Conservation (phyloP, 257 asterid species). For the Nemophila menziesii region DNA sequence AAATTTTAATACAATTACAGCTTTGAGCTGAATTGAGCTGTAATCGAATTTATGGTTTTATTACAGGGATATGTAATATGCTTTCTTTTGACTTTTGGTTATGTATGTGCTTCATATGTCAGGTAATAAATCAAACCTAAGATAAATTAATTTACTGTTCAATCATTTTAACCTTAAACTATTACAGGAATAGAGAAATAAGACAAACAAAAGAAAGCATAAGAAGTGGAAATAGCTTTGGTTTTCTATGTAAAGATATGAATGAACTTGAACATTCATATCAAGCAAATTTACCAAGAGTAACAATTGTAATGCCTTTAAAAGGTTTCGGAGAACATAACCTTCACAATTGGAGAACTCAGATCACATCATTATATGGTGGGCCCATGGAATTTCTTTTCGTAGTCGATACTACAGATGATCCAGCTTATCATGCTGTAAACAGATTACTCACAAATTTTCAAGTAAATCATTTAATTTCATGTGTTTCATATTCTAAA, state of each 20-base stretch:
- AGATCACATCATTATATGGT: slow-evolving; percentile 92
- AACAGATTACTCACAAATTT: slow-evolving; percentile 51
- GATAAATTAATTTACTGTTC: slow-evolving; percentile 1
- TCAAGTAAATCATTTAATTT: slow-evolving; percentile 35
- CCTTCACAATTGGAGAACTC: slow-evolving; percentile 94
- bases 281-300: slow-evolving; percentile 78
- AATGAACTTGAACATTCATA: slow-evolving; percentile 80
- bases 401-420: slow-evolving; percentile 81
- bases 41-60: slow-evolving; percentile 9
- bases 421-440: slow-evolving; percentile 88
- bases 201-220: slow-evolving; percentile 41
- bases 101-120: slow-evolving; percentile 85
- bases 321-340: slow-evolving; percentile 98
- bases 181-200: slow-evolving; percentile 76
- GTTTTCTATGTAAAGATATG: slow-evolving; percentile 60
- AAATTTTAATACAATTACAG: too few species aligned
- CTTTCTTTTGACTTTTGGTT: slow-evolving; percentile 84
- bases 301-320: slow-evolving; percentile 92
- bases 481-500: too few species aligned
- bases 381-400: slow-evolving; percentile 91
- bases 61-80: slow-evolving; percentile 75
- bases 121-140: slow-evolving; percentile 34
- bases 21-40: background rate
- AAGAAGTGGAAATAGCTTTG: slow-evolving; percentile 59
- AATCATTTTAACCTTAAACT: slow-evolving; percentile 8